phyloP scores from a whole-genome alignment of 805 yeast genomes.

The Candida parachauliodes region DNA sequence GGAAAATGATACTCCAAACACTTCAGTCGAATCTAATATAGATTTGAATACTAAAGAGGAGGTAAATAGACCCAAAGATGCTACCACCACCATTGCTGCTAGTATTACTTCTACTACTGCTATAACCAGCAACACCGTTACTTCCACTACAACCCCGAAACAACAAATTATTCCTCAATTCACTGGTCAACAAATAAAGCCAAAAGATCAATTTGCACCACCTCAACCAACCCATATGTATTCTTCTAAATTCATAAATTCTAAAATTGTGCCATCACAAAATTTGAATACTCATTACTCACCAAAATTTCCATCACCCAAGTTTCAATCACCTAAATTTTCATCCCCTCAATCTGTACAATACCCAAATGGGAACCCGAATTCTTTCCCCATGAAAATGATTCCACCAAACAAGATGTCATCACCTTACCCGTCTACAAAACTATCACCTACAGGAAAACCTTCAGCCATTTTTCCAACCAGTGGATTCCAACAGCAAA shows the following conservation, averaged over 20 bases:
- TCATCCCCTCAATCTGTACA: background rate
- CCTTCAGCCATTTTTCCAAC: constrained; percentile 1
- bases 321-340: background rate
- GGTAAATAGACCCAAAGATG: background rate
- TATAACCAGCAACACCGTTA: background rate
- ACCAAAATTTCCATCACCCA: background rate
- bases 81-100: background rate
- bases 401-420: background rate
- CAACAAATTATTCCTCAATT: background rate
- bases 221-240: constrained; percentile 1
- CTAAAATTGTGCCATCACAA: background rate
- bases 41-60: background rate
- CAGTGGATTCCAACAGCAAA: background rate
- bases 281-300: background rate
- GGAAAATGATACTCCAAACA: constrained; percentile 3
- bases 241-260: constrained; percentile 4
- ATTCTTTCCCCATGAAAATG: background rate
- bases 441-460: background rate
- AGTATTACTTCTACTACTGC: background rate
- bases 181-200: constrained; percentile 3
- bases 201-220: background rate
- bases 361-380: background rate
- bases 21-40: constrained; percentile 5
- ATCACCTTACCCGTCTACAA: background rate
- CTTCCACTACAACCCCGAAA: background rate